Conservation (phyloP, 305 asterid genomes). For the Fraxinus ornus region DNA sequence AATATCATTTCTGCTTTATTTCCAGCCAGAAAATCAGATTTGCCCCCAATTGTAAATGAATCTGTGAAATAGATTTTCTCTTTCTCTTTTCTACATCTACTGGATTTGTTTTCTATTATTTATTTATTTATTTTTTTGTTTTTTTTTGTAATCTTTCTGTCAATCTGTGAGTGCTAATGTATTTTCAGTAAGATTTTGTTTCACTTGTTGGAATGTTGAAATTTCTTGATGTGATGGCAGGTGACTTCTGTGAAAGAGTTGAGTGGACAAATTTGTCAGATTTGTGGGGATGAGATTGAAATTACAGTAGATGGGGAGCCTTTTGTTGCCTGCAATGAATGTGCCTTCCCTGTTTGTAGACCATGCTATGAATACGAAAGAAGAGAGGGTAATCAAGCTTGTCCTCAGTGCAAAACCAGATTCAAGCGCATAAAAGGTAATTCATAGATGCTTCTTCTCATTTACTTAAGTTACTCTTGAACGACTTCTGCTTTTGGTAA, state of each 20-base stretch:
- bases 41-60: background rate
- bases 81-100: slow-evolving; percentile 33
- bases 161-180: slow-evolving; percentile 17
- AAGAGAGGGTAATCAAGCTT: slow-evolving; percentile 89
- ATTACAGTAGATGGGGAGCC: slow-evolving; percentile 78
- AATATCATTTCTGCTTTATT: slow-evolving; percentile 16
- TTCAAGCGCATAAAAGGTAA: slow-evolving; percentile 89
- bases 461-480: background rate
- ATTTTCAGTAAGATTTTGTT: slow-evolving; percentile 3
- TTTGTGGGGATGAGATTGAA: slow-evolving; percentile 93
- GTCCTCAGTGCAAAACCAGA: slow-evolving; percentile 98
- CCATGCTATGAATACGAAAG: slow-evolving; percentile 94
- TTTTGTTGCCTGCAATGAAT: slow-evolving; percentile 93
- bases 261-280: slow-evolving; percentile 94
- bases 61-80: slow-evolving; percentile 15
- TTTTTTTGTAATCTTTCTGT: background rate
- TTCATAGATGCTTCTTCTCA: background rate
- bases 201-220: slow-evolving; percentile 8
- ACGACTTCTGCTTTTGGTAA: slow-evolving; percentile 6
- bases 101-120: slow-evolving; percentile 1
- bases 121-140: background rate
- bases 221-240: slow-evolving; percentile 54
- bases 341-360: slow-evolving; percentile 93
- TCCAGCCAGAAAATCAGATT: slow-evolving; percentile 7
- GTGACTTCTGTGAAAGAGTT: slow-evolving; percentile 82